phyloP scores from a whole-genome alignment of 495 filamentous ascomycete species.

The Talaromyces thailandensis region DNA sequence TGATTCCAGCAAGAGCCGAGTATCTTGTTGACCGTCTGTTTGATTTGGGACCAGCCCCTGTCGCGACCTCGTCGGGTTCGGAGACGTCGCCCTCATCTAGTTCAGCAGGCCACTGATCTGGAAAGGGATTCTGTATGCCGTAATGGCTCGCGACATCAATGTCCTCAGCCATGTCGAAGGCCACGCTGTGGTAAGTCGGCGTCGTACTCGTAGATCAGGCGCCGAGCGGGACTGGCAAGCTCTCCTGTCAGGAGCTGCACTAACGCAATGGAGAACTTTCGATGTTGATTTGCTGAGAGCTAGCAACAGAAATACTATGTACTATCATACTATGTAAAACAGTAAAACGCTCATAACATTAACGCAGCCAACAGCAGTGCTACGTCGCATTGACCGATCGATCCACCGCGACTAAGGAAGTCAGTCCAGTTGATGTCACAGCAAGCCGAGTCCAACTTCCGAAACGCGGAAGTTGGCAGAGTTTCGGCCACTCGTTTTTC shows the following conservation, averaged over 20 bases:
- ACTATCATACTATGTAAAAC: too few species aligned
- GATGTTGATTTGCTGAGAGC: too few species aligned
- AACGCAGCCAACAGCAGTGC: not conserved
- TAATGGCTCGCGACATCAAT: constrained; percentile 80
- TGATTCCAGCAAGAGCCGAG: constrained; percentile 70
- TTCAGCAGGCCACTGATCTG: constrained; percentile 77
- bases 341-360: not conserved
- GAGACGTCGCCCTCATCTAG: constrained; percentile 64
- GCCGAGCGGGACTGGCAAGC: not conserved
- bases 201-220: not conserved
- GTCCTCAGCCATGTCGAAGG: constrained; percentile 50
- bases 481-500: not conserved
- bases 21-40: constrained; percentile 63
- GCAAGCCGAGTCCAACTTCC: not conserved
- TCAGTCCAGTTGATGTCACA: not conserved
- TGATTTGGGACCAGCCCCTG: constrained; percentile 31
- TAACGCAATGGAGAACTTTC: not conserved
- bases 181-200: not conserved
- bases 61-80: constrained; percentile 50
- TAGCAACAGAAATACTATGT: too few species aligned
- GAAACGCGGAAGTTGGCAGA: constrained; percentile 7
- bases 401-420: too few species aligned
- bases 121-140: constrained; percentile 70
- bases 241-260: not conserved
- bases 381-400: not conserved